Evolutionary conservation across 495 filamentous ascomycete genomes (phyloP).

Genomic region (Aspergillus nidulans): DNA sequence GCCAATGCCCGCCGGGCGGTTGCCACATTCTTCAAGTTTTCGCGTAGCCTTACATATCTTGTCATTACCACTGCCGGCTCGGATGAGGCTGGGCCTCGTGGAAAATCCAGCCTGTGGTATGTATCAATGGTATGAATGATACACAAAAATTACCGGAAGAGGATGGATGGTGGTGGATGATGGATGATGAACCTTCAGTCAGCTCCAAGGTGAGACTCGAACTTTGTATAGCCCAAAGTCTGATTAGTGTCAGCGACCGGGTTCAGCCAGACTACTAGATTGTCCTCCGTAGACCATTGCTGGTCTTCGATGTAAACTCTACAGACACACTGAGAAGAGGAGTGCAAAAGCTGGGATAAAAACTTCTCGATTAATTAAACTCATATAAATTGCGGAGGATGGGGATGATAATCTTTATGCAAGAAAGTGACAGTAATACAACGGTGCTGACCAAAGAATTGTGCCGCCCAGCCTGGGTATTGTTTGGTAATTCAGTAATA

Average conservation of each 20-base stretch:
- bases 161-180: no score
- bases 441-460: conserved; percentile 6
- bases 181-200: neutral
- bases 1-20: neutral
- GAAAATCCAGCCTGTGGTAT: conserved; percentile 2
- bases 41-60: neutral
- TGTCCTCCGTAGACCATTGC: no score
- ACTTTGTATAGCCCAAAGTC: neutral
- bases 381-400: neutral
- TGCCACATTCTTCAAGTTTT: neutral
- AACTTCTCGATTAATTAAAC: neutral
- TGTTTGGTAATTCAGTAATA: conserved; percentile 14
- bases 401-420: neutral
- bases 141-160: conserved; percentile 1
- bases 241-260: neutral
- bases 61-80: neutral
- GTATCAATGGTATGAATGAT: neutral
- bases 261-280: neutral
- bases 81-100: conserved; percentile 5
- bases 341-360: neutral
- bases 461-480: neutral
- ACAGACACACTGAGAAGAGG: no score
- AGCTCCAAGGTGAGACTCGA: neutral
- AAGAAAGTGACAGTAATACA: neutral
- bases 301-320: no score